Evolutionary conservation across 2,329 filamentous ascomycete species (phyloP).

Genomic region (Aspergillus pseudotamarii): DNA sequence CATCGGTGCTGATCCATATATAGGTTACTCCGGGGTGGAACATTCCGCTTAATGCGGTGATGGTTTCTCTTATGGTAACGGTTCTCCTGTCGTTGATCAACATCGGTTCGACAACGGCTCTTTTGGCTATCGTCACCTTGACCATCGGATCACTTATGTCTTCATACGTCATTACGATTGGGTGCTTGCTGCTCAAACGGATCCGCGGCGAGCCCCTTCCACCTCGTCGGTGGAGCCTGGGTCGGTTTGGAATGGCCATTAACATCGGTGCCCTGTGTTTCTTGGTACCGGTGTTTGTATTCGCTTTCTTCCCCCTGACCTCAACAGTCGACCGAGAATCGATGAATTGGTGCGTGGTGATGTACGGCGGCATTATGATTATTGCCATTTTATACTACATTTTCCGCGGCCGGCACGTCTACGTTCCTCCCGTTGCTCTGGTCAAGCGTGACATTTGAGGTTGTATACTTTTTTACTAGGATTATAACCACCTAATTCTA

Average conservation of each 20-base stretch:
- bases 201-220: constrained; percentile 35
- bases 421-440: constrained; percentile 31
- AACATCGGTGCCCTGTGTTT: constrained; percentile 41
- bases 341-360: constrained; percentile 46
- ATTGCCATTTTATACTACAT: constrained; percentile 42
- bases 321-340: constrained; percentile 27
- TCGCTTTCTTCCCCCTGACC: constrained; percentile 42
- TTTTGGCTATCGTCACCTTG: constrained; percentile 58
- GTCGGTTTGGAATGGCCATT: constrained; percentile 34
- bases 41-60: constrained; percentile 43
- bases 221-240: constrained; percentile 37
- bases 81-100: constrained; percentile 52
- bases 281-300: constrained; percentile 36
- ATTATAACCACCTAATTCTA: neutral
- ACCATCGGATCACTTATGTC: constrained; percentile 54
- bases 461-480: neutral
- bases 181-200: constrained; percentile 40
- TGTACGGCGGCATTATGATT: constrained; percentile 41
- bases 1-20: constrained; percentile 11
- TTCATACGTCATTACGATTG: constrained; percentile 53
- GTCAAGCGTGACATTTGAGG: constrained; percentile 22
- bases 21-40: constrained; percentile 40
- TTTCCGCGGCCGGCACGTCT: constrained; percentile 37
- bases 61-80: constrained; percentile 35
- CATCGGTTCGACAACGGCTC: constrained; percentile 55